Evolutionary conservation across 2,329 filamentous ascomycete species (phyloP).

Genomic region (Ophiostoma populinum): DNA sequence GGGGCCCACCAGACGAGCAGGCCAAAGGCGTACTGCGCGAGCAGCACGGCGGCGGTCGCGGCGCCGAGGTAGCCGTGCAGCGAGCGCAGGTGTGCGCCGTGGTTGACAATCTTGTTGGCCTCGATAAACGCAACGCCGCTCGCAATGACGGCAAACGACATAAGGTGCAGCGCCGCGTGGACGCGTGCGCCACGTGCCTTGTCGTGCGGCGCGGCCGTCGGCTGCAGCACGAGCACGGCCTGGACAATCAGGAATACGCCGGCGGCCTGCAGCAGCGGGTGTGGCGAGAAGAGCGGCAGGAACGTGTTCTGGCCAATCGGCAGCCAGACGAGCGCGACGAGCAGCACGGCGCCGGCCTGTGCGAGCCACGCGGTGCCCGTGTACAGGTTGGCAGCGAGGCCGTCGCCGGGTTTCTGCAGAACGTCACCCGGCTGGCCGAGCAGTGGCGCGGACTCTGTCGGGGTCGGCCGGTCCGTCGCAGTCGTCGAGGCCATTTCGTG

Average conservation of each 20-base stretch:
- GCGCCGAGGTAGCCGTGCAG: slow-evolving; percentile 72
- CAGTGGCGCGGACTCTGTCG: slow-evolving; percentile 57
- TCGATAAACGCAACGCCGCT: slow-evolving; percentile 57
- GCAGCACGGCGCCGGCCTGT: slow-evolving; percentile 60
- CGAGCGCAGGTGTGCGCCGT: slow-evolving; percentile 59
- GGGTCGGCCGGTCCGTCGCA: too few species aligned
- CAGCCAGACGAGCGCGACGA: slow-evolving; percentile 62
- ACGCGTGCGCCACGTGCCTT: slow-evolving; percentile 43
- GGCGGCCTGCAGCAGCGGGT: slow-evolving; percentile 55
- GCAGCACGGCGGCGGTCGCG: slow-evolving; percentile 49
- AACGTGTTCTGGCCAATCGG: slow-evolving; percentile 47
- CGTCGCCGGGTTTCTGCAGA: slow-evolving; percentile 45
- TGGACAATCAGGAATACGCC: slow-evolving; percentile 62
- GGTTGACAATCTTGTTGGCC: slow-evolving; percentile 61
- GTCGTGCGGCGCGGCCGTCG: slow-evolving; percentile 59
- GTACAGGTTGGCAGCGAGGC: slow-evolving; percentile 53
- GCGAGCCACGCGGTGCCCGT: slow-evolving; percentile 67
- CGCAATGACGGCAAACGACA: slow-evolving; percentile 43
- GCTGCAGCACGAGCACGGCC: slow-evolving; percentile 72
- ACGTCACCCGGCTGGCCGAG: slow-evolving; percentile 57
- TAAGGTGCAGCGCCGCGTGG: slow-evolving; percentile 54
- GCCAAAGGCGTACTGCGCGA: slow-evolving; percentile 61
- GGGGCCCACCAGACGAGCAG: slow-evolving; percentile 70
- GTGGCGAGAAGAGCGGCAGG: slow-evolving; percentile 70
- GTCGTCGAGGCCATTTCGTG: too few species aligned